Evolutionary conservation across 805 yeast genomes (phyloP).

Genomic region (Starmera amethionina): DNA sequence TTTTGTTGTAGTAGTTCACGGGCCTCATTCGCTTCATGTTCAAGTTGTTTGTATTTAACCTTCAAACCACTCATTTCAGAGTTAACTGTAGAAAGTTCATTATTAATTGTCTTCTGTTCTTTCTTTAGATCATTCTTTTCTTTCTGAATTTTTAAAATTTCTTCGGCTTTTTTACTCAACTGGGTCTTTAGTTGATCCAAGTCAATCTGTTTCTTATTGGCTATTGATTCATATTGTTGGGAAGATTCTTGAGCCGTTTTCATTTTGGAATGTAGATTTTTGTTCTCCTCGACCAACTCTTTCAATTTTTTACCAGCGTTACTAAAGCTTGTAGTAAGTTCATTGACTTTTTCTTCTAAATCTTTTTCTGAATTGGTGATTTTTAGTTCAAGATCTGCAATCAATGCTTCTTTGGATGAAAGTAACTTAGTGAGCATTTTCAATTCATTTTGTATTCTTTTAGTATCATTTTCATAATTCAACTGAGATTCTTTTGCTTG

Average conservation of each 20-base stretch:
- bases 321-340: slow-evolving; percentile 21
- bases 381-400: slow-evolving; percentile 21
- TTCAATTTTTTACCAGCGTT: slow-evolving; percentile 28
- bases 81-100: slow-evolving; percentile 19
- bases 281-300: slow-evolving; percentile 34
- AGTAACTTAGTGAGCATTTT: slow-evolving; percentile 18
- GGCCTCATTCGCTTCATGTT: slow-evolving; percentile 35
- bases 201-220: slow-evolving; percentile 27
- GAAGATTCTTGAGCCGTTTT: slow-evolving; percentile 26
- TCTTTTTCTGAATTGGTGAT: slow-evolving; percentile 21
- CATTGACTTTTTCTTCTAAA: slow-evolving; percentile 25
- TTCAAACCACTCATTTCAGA: slow-evolving; percentile 16
- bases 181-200: slow-evolving; percentile 19
- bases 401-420: slow-evolving; percentile 24
- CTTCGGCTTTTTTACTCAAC: slow-evolving; percentile 16
- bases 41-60: slow-evolving; percentile 26
- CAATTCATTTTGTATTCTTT: slow-evolving; percentile 20
- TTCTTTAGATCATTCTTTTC: slow-evolving; percentile 21
- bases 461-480: slow-evolving; percentile 5
- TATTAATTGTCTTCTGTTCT: slow-evolving; percentile 18
- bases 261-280: slow-evolving; percentile 30
- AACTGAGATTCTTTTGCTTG: slow-evolving; percentile 8
- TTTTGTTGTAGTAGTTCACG: slow-evolving; percentile 30
- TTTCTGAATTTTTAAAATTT: slow-evolving; percentile 16
- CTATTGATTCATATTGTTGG: slow-evolving; percentile 23